Conservation (phyloP, 2,329 filamentous ascomycete species). For the Herpomyces periplanetae region DNA sequence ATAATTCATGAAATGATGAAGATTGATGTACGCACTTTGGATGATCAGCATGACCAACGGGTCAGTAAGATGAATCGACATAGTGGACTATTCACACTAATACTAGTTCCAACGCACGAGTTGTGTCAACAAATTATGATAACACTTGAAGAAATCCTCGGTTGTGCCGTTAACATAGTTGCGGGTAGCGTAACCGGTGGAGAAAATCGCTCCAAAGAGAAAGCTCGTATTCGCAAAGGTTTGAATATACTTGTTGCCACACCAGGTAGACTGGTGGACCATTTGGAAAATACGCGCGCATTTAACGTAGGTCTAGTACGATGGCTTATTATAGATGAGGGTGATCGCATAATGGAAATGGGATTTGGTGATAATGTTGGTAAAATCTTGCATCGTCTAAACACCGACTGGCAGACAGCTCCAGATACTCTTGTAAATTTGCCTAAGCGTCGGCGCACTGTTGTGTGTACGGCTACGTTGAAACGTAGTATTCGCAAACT, state of each 20-base stretch:
- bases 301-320: conserved; percentile 56
- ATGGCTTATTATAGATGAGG: conserved; percentile 82
- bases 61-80: conserved; percentile 30
- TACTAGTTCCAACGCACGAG: conserved; percentile 76
- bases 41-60: too few species aligned
- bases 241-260: conserved; percentile 86
- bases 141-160: conserved; percentile 45
- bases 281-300: conserved; percentile 62
- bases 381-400: conserved; percentile 41
- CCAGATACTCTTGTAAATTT: conserved; percentile 20
- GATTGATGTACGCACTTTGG: too few species aligned
- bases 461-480: conserved; percentile 85
- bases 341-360: conserved; percentile 88
- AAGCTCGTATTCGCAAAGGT: conserved; percentile 65
- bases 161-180: conserved; percentile 77
- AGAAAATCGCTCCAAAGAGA: conserved; percentile 42
- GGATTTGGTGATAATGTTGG: conserved; percentile 83
- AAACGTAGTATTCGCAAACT: conserved; percentile 86
- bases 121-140: conserved; percentile 67
- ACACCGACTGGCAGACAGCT: conserved; percentile 19
- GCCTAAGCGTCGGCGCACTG: conserved; percentile 34
- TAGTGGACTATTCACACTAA: conserved; percentile 62
- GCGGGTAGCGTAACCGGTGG: conserved; percentile 42
- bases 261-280: conserved; percentile 57
- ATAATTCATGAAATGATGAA: conserved; percentile 61